Base-by-base conservation (phyloP, 2,329 filamentous ascomycete genomes). In the Fusarium sarcochroum region DNA sequence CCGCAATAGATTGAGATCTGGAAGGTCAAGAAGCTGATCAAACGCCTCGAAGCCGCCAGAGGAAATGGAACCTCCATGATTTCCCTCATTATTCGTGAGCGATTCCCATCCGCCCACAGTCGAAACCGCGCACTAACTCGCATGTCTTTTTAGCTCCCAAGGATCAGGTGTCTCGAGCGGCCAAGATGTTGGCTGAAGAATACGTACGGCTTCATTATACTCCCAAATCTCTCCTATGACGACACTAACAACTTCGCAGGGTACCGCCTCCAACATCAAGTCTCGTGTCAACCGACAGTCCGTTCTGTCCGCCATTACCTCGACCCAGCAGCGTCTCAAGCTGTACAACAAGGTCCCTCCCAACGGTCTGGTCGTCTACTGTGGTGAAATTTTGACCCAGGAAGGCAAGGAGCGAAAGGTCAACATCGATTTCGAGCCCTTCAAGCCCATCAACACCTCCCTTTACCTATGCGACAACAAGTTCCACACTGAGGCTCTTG, bases 171-270 rank as follows among this genome's bases (percentile, higher is more conserved):
- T 98, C 96, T 45, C 91, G 94, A 77, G 92, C 93, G 56, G 93
- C 96, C 64, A 98, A 98, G 89, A 99, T 99, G 96, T 92, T 99
- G 91, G 97, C 97, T 86, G 96, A 99, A 98, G 94, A 97, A 93
- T 97, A 96, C 80, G 93, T 96, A 88, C 73, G 92, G 40, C 48
- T 38, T 51, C 38, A 35, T 20, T 18, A 14, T 25, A 13, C n/a
- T 11, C 37, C 21, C 5, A 7, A 54, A 52, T 21, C 7, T 37
- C 46, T 46, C 20, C 15, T 21, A 32, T 40, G 32, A 21, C 34
- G 46, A 55, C 58, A 40, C 69, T 77, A 46, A 78, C 70, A 34
- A n/a, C 27, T 35, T 63, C 41, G 37, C 72, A 96, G 93, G 96
- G 96, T 79, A 99, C 96, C 63, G 97, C 96, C 65, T 98, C 94